Conservation (phyloP, 495 filamentous ascomycete species). For the Cercophora sp. region DNA sequence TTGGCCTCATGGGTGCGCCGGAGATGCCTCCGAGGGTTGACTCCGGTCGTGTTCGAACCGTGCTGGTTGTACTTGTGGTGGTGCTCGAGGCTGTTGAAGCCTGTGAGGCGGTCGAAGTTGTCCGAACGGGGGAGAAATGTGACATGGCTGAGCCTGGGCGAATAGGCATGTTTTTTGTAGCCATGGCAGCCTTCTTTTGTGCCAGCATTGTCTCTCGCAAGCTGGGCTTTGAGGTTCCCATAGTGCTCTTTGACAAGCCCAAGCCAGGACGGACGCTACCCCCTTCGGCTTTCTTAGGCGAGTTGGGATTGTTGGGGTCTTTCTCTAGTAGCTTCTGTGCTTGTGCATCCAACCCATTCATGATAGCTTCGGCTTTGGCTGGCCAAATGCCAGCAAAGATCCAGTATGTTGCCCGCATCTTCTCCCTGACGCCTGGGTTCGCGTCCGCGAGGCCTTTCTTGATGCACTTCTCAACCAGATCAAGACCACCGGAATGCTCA, state of each 20-base stretch:
- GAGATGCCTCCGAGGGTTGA: conserved; percentile 44
- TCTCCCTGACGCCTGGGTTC: conserved; percentile 81
- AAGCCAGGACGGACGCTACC: conserved; percentile 45
- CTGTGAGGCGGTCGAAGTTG: conserved; percentile 41
- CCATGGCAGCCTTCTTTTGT: conserved; percentile 62
- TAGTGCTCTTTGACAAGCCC: conserved; percentile 55
- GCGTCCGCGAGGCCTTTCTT: conserved; percentile 81
- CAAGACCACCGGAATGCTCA: conserved; percentile 77
- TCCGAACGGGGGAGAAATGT: conserved; percentile 54
- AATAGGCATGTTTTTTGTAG: conserved; percentile 56
- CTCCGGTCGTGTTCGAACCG: conserved; percentile 41
- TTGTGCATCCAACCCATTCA: conserved; percentile 68
- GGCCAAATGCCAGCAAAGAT: conserved; percentile 73
- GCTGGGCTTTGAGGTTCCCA: conserved; percentile 56
- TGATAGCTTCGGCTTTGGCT: conserved; percentile 67
- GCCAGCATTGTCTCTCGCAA: conserved; percentile 74
- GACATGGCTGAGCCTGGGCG: conserved; percentile 75
- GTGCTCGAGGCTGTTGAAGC: conserved; percentile 38
- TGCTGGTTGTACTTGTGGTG: conserved; percentile 22
- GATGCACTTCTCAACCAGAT: conserved; percentile 80
- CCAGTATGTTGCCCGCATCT: conserved; percentile 82
- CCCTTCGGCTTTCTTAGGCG: conserved; percentile 49
- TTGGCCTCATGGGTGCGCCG: conserved; percentile 53
- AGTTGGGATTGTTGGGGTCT: conserved; percentile 74
- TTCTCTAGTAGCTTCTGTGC: conserved; percentile 73